Evolutionary conservation across 305 asterid species (phyloP), one percentile per base, ranked within the genome.

Genomic region (Fraxinus albicans): DNA sequence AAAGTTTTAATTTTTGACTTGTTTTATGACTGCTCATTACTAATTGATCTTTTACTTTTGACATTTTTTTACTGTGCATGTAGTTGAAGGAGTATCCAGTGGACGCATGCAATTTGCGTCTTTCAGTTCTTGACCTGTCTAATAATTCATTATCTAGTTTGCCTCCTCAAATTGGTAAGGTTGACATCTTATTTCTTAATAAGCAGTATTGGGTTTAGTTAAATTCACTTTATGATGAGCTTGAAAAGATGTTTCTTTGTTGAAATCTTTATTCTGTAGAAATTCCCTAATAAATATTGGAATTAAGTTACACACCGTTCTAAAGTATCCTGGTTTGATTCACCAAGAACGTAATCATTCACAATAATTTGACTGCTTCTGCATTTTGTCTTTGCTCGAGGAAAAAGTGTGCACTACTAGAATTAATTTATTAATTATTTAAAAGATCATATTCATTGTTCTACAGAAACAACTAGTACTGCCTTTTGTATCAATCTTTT

Each of bases 151-250:
- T 96, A 50, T 92, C 98, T 75, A 94, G 97, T 82, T 89, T 96
- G 92, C 99, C 98, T 88, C 85, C 92, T 90, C 94, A 96, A 88
- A 92, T 96, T 81, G 99, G 98, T 96, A 93, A 91, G 92, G 91
- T 88, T 85, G 87, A 89, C 91, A 84, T 86, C 85, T 82, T 78
- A 76, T 80, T 82, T 86, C 36, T 74, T 75, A 36, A 63, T 65
- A n/a, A 80, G 80, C 40, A n/a, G 78, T 40, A 77, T 38, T 29
- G 44, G 77, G 73, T 4, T 38, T 29, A 29, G 73, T 72, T 72
- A 47, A 63, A 47, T 80, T 78, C 55, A 67, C 29, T 69, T 80
- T 80, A 6, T 53, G 27, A 77, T 77, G 40, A 25, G 58, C 76
- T 77, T 86, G 87, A 77, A 55, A n/a, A 36, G 21, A 65, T 27